Evolutionary conservation across 805 yeast species (phyloP), one percentile per base, ranked within the genome.

Genomic region (Candida ovalis): DNA sequence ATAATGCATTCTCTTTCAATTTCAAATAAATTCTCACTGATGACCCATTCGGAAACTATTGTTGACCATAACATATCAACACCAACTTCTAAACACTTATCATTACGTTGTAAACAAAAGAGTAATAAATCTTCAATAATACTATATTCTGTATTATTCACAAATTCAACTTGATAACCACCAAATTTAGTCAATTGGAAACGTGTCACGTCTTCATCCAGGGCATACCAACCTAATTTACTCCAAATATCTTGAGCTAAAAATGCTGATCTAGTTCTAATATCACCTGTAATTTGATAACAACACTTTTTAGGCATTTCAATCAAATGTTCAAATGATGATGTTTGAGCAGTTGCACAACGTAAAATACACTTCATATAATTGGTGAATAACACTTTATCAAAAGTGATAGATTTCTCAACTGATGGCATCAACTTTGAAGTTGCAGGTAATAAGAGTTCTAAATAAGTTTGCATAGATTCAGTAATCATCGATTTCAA

Each of bases 241-340:
- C 82, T 83, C 97, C 97, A 89, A n/a, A 80, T 74, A 45, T 73
- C 76, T 47, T 74, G 71, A 12, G 88, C 56, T 40, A 87, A 64
- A 13, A 53, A 54, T 0, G 89, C 80, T 40, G 84, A 75, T 51
- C 84, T 70, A 12, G 74, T 73, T 52, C 95, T 75, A 53, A 87
- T 67, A 57, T 79, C 82, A 10, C 82, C 83, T 0, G 88, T 75
- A 39, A 88, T 78, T 45, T 72, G 72, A 66, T 69, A 72, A 51
- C 90, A 80, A 1, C 90, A 90, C 52, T 80, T 80, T 61, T 84
- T 76, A 38, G 95, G 89, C 46, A 86, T 81, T 38, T 80, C 84
- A 2, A 88, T 77, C 47, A 88, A 70, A 53, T 82, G 86, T 57
- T 86, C 88, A 45, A 83, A 68, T 1, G 89, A 75, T 4, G 86